These are phyloP conservation scores for Boletus subparvulus DNA, from an alignment of 768 basidiomycete species.

Conservation along the genomic window DNA sequence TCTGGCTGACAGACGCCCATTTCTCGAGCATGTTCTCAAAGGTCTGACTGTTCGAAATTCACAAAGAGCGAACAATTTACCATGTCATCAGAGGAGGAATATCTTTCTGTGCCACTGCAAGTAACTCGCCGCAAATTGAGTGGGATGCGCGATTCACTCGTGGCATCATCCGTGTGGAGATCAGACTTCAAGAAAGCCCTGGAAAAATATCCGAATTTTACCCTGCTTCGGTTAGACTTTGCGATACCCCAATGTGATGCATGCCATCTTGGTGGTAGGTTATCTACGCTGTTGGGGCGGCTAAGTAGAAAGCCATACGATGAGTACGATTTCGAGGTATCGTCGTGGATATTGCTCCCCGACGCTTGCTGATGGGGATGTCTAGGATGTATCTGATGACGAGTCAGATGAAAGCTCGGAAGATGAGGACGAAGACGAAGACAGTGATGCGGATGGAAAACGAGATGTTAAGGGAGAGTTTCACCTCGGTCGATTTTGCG, in stretches of 20 bases:
- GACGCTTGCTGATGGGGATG: background rate
- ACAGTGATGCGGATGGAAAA: conserved; percentile 2
- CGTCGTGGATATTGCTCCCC: background rate
- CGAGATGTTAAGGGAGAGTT: conserved; percentile 39
- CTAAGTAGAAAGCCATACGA: conserved; percentile 73
- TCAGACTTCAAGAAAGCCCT: conserved; percentile 64
- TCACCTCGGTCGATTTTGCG: conserved; percentile 80
- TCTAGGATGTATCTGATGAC: conserved; percentile 21
- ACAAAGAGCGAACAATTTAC: background rate
- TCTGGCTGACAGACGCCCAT: conserved; percentile 47
- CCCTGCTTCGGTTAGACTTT: conserved; percentile 51
- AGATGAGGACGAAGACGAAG: conserved; percentile 12
- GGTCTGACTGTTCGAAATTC: conserved; percentile 34
- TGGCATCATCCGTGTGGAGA: conserved; percentile 84
- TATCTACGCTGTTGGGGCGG: conserved; percentile 61
- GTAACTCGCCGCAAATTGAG: conserved; percentile 67
- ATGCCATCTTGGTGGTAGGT: conserved; percentile 70
- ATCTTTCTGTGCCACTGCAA: conserved; percentile 70
- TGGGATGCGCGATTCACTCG: conserved; percentile 70
- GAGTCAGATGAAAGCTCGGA: conserved; percentile 28
- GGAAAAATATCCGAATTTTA: conserved; percentile 65
- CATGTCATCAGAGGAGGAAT: conserved; percentile 50
- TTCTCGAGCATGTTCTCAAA: conserved; percentile 53
- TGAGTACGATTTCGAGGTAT: conserved; percentile 62
- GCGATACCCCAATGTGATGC: conserved; percentile 73